Conservation (phyloP, 768 basidiomycete species). For the Clavulina sp. region DNA sequence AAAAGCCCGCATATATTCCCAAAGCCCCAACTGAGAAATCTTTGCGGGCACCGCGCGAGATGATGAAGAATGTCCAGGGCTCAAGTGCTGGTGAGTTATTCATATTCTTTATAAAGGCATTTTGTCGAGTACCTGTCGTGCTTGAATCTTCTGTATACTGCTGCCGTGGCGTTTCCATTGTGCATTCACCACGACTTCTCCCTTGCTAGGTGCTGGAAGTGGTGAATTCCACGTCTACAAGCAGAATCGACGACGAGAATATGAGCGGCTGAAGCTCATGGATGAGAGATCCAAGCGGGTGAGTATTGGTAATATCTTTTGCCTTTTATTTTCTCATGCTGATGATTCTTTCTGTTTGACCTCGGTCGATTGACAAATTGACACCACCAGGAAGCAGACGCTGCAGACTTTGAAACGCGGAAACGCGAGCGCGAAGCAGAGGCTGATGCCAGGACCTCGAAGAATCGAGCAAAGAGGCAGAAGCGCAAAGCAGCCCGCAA, state of each 20-base stretch:
- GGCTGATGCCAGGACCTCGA: slow-evolving; percentile 80
- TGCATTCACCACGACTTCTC: background rate
- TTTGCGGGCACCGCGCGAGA: slow-evolving; percentile 58
- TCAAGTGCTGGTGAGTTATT: slow-evolving; percentile 58
- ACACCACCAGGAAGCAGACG: slow-evolving; percentile 54
- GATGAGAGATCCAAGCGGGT: slow-evolving; percentile 71
- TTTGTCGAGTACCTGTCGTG: background rate
- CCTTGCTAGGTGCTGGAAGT: slow-evolving; percentile 51
- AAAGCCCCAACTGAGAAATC: slow-evolving; percentile 66
- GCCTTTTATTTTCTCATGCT: background rate
- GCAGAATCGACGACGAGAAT: slow-evolving; percentile 82
- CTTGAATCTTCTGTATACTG: background rate
- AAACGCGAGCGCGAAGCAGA: slow-evolving; percentile 49
- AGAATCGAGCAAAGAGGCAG: slow-evolving; percentile 83
- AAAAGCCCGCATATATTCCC: slow-evolving; percentile 66
- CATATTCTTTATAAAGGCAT: too few relatives aligned
- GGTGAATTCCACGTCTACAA: slow-evolving; percentile 99
- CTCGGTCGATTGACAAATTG: background rate
- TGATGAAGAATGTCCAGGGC: slow-evolving; percentile 98
- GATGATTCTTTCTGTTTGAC: too few relatives aligned
- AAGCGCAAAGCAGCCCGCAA: slow-evolving; percentile 53
- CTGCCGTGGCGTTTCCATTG: too few relatives aligned
- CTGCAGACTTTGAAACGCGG: slow-evolving; percentile 56
- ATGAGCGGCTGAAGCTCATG: slow-evolving; percentile 81
- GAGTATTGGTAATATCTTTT: slow-evolving; percentile 14